A percentile compares a stretch with the other conserved stretches of the same genome.
Conservation (phyloP, 345 rosid species). For the Eucalyptus virginea region DNA sequence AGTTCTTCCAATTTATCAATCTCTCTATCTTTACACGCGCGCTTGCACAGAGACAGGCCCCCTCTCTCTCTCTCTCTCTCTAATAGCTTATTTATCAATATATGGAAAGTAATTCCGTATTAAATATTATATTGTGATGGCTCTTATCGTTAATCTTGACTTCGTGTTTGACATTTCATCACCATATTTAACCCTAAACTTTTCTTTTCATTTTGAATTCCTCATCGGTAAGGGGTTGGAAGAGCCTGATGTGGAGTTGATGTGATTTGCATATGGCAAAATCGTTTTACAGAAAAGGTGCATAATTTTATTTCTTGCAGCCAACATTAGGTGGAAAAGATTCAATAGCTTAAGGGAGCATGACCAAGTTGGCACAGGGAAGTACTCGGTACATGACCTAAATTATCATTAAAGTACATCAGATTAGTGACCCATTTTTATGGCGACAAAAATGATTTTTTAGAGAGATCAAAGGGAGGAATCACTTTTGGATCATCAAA, state of each 20-base stretch:
- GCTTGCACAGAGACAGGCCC: too few relatives aligned
- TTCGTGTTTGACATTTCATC: too few relatives aligned
- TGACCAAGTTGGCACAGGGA: background rate
- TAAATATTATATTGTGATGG: rapidly evolving
- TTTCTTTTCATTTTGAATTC: too few relatives aligned
- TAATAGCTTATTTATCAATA: background rate
- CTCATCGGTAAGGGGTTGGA: too few relatives aligned
- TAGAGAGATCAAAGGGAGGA: background rate
- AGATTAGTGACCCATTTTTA: background rate
- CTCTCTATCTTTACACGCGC: background rate
- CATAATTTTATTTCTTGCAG: too few relatives aligned
- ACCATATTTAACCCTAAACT: too few relatives aligned
- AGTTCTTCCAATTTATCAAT: background rate
- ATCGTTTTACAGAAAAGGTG: too few relatives aligned
- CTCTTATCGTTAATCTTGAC: rapidly evolving
- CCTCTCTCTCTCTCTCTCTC: too few relatives aligned
- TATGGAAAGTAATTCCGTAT: background rate
- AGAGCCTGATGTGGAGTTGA: too few relatives aligned
- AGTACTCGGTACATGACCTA: background rate
- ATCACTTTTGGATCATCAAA: too few relatives aligned
- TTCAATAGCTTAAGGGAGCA: background rate
- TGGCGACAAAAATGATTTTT: background rate
- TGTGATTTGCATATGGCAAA: too few relatives aligned
- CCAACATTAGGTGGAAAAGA: background rate
- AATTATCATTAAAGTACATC: too few relatives aligned